phyloP scores from a whole-genome alignment of 176 grass and related monocot species.

The Poa pratensis region DNA sequence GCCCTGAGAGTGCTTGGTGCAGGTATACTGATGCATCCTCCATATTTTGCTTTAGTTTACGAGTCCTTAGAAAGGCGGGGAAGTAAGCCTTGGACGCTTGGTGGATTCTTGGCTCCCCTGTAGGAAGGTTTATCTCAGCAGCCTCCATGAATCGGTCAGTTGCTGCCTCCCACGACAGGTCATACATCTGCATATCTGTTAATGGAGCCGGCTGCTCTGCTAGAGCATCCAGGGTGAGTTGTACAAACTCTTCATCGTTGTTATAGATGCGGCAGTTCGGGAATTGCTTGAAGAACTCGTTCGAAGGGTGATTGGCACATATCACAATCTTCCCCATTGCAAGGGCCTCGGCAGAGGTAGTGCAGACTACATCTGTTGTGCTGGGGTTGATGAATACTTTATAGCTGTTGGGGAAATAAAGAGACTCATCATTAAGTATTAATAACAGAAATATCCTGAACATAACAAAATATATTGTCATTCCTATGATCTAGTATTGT shows the following conservation, averaged over 20 bases:
- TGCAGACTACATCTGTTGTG: constrained; percentile 95
- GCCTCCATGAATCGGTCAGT: constrained; percentile 74
- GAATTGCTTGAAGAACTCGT: constrained; percentile 98
- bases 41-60: constrained; percentile 65
- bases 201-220: constrained; percentile 73
- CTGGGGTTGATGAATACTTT: constrained; percentile 96
- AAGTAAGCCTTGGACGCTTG: constrained; percentile 37
- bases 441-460: constrained; percentile 28
- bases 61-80: constrained; percentile 60
- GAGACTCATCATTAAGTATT: constrained; percentile 23
- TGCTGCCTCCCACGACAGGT: constrained; percentile 95
- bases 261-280: constrained; percentile 86
- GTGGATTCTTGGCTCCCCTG: constrained; percentile 41
- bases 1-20: constrained; percentile 81
- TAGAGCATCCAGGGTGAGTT: constrained; percentile 66
- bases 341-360: constrained; percentile 87
- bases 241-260: constrained; percentile 78
- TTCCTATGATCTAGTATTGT: neutral
- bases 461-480: constrained; percentile 19
- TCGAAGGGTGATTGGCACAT: constrained; percentile 95
- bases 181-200: constrained; percentile 56
- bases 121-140: constrained; percentile 55
- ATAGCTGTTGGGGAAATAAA: constrained; percentile 60
- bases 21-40: constrained; percentile 76
- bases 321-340: constrained; percentile 98